Evolutionary conservation across 768 basidiomycete genomes (phyloP).

Genomic region (Boletus pseudopeckii): DNA sequence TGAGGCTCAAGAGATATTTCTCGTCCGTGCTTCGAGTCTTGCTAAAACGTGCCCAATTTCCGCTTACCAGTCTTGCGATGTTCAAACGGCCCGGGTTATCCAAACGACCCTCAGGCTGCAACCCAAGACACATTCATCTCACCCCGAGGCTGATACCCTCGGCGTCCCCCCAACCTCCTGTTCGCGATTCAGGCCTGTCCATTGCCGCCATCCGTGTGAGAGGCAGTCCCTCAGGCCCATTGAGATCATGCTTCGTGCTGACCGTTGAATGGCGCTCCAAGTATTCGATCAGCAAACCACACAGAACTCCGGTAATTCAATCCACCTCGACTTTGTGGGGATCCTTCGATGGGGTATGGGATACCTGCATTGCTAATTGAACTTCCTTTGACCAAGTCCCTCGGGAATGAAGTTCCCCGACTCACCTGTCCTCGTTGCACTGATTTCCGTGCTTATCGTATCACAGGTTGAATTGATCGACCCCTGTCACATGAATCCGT

Average conservation of each 20-base stretch:
- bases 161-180: no score
- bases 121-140: no score
- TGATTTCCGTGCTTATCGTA: slow-evolving; percentile 12
- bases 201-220: slow-evolving; percentile 1
- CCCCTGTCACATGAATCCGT: slow-evolving; percentile 19
- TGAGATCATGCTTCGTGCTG: background rate
- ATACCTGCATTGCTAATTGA: background rate
- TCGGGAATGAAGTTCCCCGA: slow-evolving; percentile 14
- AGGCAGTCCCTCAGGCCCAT: background rate
- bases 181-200: background rate
- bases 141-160: no score
- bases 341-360: background rate
- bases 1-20: background rate
- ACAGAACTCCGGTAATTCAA: background rate
- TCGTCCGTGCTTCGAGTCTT: background rate
- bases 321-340: background rate
- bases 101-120: no score
- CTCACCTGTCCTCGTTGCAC: slow-evolving; percentile 3
- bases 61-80: background rate
- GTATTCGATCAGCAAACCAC: background rate
- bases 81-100: no score
- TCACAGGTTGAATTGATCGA: slow-evolving; percentile 6
- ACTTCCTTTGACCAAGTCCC: background rate
- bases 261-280: background rate
- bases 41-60: slow-evolving; percentile 6